Evolutionary conservation across 495 filamentous ascomycete species (phyloP).

Genomic region (Penicillium pancosmium): DNA sequence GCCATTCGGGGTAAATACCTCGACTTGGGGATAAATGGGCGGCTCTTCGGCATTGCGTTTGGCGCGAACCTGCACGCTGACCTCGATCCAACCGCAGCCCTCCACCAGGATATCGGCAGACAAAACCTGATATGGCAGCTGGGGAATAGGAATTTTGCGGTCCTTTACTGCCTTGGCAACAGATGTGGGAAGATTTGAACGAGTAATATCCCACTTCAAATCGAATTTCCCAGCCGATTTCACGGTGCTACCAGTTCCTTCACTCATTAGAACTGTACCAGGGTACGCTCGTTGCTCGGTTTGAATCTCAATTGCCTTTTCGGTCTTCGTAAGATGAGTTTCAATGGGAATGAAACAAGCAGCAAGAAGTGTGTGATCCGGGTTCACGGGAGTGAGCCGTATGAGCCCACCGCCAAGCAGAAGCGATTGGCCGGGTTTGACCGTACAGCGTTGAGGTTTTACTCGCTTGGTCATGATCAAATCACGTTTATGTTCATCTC

Average conservation of each 20-base stretch:
- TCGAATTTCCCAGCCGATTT: slow-evolving; percentile 71
- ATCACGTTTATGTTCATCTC: slow-evolving; percentile 59
- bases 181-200: slow-evolving; percentile 42
- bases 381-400: slow-evolving; percentile 76
- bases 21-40: slow-evolving; percentile 64
- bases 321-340: slow-evolving; percentile 73
- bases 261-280: slow-evolving; percentile 60
- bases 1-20: slow-evolving; percentile 84
- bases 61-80: slow-evolving; percentile 77
- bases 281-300: slow-evolving; percentile 54
- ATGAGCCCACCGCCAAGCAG: slow-evolving; percentile 84
- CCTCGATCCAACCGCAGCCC: slow-evolving; percentile 90
- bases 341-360: slow-evolving; percentile 78
- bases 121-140: slow-evolving; percentile 76
- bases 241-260: slow-evolving; percentile 56
- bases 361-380: slow-evolving; percentile 63
- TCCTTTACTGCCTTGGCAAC: slow-evolving; percentile 42
- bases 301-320: slow-evolving; percentile 74
- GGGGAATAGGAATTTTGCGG: slow-evolving; percentile 28
- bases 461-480: slow-evolving; percentile 77
- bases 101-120: slow-evolving; percentile 86
- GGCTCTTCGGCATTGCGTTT: slow-evolving; percentile 31
- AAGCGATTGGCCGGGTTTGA: slow-evolving; percentile 81
- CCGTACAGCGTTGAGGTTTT: slow-evolving; percentile 63
- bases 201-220: slow-evolving; percentile 81